Base-by-base conservation (phyloP, 192 early-diverging fungal species). In the Backusella liffmaniae region DNA sequence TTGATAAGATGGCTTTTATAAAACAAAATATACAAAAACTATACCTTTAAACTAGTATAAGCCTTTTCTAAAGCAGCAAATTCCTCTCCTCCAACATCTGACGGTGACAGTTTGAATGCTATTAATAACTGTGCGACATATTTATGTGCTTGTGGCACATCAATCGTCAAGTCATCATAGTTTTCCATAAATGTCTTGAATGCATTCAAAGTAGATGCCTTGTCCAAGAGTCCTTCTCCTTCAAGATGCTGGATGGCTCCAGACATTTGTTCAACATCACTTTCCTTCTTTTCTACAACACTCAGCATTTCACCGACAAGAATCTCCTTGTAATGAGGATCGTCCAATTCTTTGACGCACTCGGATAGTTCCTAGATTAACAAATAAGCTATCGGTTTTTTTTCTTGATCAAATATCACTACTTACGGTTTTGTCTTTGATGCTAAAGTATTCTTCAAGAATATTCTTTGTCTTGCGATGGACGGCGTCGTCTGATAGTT, bases 121-220 rank as follows among this genome's bases (percentile, higher is more conserved):
- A 44, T 30, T 46, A 71, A 71, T 30, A 71, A 41, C 29, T 71
- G 39, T 26, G 77, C 42, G 8, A 78, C 74, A 77, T 78, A 82
- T 69, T 82, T 78, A 12, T 70, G 74, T 69, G 80, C 80, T 30
- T 76, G 77, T 32, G 80, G 80, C 5, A 82, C 80, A 76, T 82
- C 80, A 49, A 82, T 82, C 2, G 70, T 78, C 46, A 82, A 68
- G 73, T 82, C 80, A 65, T 82, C 80, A 23, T 78, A 78, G 9
- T 44, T 49, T 34, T 78, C 80, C 77, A 82, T 78, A 62, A 82
- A 78, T 23, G 41, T 65, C 62, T 75, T 66, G 49, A 82, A 51
- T 18, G 73, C 80, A 26, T 81, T 51, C 29, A 69, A 30, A 29
- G 32, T 77, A 10, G 73, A 15, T 34, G 72, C 39, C 39, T 67